Percentiles rank a stretch among this genome's conserved stretches.
Evolutionary conservation across 164 flowering plant species (phyloP).

Genomic region (Stephania japonica): DNA sequence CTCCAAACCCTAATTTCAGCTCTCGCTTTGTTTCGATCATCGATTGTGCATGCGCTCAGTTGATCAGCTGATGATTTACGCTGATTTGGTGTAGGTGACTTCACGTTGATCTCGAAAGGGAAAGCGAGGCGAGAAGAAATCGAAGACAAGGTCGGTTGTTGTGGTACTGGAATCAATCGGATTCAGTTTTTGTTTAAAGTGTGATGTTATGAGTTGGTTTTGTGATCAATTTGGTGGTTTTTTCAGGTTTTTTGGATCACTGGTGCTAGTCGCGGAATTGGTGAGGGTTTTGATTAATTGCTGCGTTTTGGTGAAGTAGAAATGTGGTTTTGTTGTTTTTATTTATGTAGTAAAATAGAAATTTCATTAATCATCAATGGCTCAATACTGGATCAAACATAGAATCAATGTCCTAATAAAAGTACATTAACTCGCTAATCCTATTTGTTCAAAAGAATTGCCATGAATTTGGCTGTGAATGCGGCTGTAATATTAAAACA

Average conservation of each 20-base stretch:
- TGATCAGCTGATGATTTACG: not conserved
- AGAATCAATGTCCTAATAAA: too few relatives aligned
- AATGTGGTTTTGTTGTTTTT: too few relatives aligned
- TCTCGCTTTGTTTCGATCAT: not conserved
- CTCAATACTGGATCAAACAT: too few relatives aligned
- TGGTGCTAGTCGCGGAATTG: constrained; percentile 94
- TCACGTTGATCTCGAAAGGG: constrained; percentile 52
- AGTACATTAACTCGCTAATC: too few relatives aligned
- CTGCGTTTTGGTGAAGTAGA: too few relatives aligned
- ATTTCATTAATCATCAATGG: too few relatives aligned
- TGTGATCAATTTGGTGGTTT: constrained; percentile 1
- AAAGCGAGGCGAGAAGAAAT: constrained; percentile 62
- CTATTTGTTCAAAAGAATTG: too few relatives aligned
- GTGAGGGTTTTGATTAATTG: constrained; percentile 27
- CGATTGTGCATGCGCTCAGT: not conserved
- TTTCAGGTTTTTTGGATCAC: constrained; percentile 82
- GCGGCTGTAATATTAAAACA: too few relatives aligned
- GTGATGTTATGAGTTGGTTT: not conserved
- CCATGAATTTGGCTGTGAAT: too few relatives aligned
- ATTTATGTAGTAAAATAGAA: too few relatives aligned
- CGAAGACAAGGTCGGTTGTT: constrained; percentile 57
- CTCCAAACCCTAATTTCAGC: not conserved
- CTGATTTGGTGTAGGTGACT: constrained; percentile 48
- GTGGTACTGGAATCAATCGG: not conserved
- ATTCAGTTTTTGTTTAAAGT: not conserved